Conservation (phyloP, 176 grass and related monocot species). For the Luzula sylvatica region DNA sequence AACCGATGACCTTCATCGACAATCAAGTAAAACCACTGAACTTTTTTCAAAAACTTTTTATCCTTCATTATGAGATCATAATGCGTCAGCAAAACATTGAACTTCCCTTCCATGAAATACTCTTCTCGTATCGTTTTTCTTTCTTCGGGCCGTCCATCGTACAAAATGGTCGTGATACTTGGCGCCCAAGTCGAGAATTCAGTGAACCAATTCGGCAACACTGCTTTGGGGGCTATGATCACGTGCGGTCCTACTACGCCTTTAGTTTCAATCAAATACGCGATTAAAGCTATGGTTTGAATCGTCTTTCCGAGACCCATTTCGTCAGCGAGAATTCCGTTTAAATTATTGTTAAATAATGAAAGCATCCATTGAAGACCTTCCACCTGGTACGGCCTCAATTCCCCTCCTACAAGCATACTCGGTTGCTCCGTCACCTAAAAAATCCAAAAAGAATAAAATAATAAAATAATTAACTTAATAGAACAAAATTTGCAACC, state of each 20-base stretch:
- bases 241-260: slow-evolving; percentile 78
- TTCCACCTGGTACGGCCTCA: slow-evolving; percentile 91
- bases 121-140: slow-evolving; percentile 82
- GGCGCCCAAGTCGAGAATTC: slow-evolving; percentile 98
- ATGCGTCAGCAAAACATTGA: slow-evolving; percentile 92
- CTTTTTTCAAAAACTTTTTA: slow-evolving; percentile 93
- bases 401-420: slow-evolving; percentile 68
- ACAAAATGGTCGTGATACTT: slow-evolving; percentile 73
- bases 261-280: slow-evolving; percentile 96
- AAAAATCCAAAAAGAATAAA: slow-evolving; percentile 22
- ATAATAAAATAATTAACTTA: background rate
- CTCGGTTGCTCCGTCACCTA: slow-evolving; percentile 92
- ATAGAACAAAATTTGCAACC: slow-evolving; percentile 6
- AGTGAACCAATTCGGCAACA: slow-evolving; percentile 91
- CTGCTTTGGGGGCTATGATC: slow-evolving; percentile 96
- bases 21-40: slow-evolving; percentile 95
- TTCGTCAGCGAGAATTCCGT: slow-evolving; percentile 99
- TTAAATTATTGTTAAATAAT: slow-evolving; percentile 97
- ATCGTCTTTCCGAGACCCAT: slow-evolving; percentile 99
- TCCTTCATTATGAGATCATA: slow-evolving; percentile 99
- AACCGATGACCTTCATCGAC: slow-evolving; percentile 98
- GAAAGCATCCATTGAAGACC: slow-evolving; percentile 99
- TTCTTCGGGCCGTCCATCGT: slow-evolving; percentile 96
- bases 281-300: slow-evolving; percentile 86
- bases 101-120: slow-evolving; percentile 57